A percentile compares a stretch with the other conserved stretches of the same genome.
Evolutionary conservation across 2,329 filamentous ascomycete species (phyloP).

Genomic region (Aureobasidium musti): DNA sequence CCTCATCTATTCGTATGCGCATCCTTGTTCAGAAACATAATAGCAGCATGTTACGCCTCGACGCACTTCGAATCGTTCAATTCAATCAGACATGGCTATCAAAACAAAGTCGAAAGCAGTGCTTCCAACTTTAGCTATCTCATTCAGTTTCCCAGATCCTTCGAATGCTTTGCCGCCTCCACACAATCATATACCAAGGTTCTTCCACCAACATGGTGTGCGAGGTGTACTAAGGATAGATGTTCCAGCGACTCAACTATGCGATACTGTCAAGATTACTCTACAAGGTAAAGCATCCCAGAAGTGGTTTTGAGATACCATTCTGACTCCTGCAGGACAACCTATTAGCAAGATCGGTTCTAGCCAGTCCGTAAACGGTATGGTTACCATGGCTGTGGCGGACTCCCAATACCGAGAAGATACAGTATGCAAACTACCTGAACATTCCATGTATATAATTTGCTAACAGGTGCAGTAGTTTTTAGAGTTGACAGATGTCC

Average conservation of each 20-base stretch:
- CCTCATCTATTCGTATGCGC: neutral
- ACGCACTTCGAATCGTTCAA: neutral
- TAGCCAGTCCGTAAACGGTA: neutral
- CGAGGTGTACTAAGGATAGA: neutral
- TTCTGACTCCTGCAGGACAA: neutral
- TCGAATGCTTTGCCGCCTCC: neutral
- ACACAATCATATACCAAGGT: neutral
- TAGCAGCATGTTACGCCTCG: neutral
- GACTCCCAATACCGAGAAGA: neutral
- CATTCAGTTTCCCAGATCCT: neutral
- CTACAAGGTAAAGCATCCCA: neutral
- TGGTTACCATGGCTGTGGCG: neutral
- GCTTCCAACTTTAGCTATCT: neutral
- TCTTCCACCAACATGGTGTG: neutral
- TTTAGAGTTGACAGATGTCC: neutral
- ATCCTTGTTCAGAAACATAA: neutral
- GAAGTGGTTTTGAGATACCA: neutral
- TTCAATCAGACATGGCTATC: neutral
- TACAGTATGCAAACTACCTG: neutral
- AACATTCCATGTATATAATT: neutral
- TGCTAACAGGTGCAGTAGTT: neutral
- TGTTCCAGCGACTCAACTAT: neutral
- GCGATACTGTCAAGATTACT: neutral
- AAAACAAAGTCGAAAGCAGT: neutral
- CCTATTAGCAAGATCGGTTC: neutral